A percentile compares a stretch with the other conserved stretches of the same genome.
phyloP scores from a whole-genome alignment of 352 stramenopile species.

The Thalassiosira exigua region DNA sequence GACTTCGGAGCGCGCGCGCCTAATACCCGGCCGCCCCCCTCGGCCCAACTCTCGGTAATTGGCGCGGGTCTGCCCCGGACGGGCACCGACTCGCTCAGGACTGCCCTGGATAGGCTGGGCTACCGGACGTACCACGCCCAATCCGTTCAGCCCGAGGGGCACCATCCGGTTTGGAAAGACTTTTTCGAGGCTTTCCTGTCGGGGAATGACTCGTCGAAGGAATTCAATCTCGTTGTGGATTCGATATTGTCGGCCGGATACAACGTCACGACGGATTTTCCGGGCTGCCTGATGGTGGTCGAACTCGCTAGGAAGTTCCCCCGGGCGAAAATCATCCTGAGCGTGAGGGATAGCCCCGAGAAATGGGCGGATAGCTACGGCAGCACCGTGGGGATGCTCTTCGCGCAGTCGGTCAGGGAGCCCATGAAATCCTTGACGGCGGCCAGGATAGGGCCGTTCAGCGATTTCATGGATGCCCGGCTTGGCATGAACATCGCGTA shows the following conservation, averaged over 20 bases:
- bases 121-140: slow-evolving; percentile 4
- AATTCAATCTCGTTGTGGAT: background rate
- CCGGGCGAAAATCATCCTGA: background rate
- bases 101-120: slow-evolving; percentile 6
- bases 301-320: background rate
- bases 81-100: slow-evolving; percentile 17
- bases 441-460: too few relatives aligned
- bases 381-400: background rate
- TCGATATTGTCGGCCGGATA: background rate
- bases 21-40: too few relatives aligned
- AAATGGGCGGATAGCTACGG: background rate
- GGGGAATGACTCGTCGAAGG: background rate
- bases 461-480: background rate
- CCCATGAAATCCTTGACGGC: too few relatives aligned
- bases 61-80: slow-evolving; percentile 19
- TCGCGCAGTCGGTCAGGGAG: background rate
- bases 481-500: background rate
- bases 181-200: background rate
- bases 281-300: background rate
- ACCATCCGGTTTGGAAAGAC: background rate
- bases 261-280: slow-evolving; percentile 1
- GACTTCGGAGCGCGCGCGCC: too few relatives aligned
- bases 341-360: background rate
- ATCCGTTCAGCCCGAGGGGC: background rate
- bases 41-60: slow-evolving; percentile 18